A percentile compares a stretch with the other conserved stretches of the same genome.
These are phyloP conservation scores for Plasmodium coatneyi DNA, from an alignment of 169 alveolate species.

Conservation along the genomic window DNA sequence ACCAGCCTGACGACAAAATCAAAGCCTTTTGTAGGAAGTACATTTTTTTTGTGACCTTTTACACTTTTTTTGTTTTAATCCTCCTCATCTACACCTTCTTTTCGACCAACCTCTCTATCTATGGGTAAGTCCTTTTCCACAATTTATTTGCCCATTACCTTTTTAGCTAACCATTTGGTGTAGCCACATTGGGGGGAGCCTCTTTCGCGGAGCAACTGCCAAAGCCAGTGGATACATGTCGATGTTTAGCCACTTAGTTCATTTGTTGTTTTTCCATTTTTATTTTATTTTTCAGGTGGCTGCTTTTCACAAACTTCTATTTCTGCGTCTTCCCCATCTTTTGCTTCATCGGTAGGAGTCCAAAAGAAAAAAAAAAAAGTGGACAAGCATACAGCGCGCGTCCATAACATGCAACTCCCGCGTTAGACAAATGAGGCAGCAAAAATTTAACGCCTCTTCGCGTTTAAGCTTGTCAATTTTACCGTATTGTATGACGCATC, in stretches of 20 bases:
- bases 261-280: neutral
- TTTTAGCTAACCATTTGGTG: neutral
- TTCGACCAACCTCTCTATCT: conserved; percentile 22
- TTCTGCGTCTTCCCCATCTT: conserved; percentile 41
- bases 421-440: neutral
- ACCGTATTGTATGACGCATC: neutral
- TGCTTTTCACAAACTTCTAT: conserved; percentile 48
- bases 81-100: conserved; percentile 48
- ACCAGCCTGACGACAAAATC: conserved; percentile 49
- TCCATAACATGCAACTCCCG: neutral
- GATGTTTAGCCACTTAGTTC: neutral
- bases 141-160: neutral
- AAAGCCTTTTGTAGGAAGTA: conserved; percentile 45
- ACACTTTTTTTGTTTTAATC: conserved; percentile 40
- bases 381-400: neutral
- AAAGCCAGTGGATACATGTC: neutral
- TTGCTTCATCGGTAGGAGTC: conserved; percentile 37
- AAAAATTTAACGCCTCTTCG: neutral
- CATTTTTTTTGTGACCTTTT: conserved; percentile 22
- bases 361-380: conserved; percentile 13
- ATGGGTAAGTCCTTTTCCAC: conserved; percentile 21
- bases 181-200: neutral
- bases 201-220: neutral
- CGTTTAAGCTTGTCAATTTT: neutral
- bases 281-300: conserved; percentile 33